Base-by-base conservation (phyloP, 805 yeast species). In the Kodamaea hsintzibuensis region DNA sequence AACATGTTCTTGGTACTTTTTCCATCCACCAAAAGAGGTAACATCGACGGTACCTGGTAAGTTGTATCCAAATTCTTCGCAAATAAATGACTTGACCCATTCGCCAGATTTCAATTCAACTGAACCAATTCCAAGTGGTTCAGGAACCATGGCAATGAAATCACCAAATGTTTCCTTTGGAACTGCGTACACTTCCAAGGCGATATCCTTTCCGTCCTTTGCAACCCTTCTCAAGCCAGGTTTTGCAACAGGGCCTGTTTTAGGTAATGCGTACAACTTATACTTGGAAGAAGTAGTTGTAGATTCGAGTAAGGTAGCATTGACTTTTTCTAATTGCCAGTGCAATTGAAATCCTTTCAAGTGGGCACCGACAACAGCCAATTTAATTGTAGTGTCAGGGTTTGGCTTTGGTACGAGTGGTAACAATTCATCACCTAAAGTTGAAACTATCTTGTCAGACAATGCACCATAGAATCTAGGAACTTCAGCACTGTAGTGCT, bases 341-440 rank as follows among this genome's bases (percentile, higher is more conserved):
- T 93, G 91, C 61, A 93, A 79, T 47, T 91, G 91, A 78, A 91
- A 82, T 0, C 97, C 97, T 53, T 84, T 77, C 60, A 95, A 78
- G 67, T 93, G 99, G 47, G 98, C 98, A 53, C 99, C 99, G 47
- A 93, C 98, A 38, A 95, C 99, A 1, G 98, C 98, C 54, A 93
- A 73, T 57, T 85, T 80, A 55, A 91, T 77, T 8, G 81, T 74
- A 35, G 71, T 58, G 1, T 76, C 68, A 25, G 72, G 61, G 44
- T 71, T 66, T 19, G 77, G 73, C 13, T 40, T 68, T n/a, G 88
- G 89, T 33, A 80, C 69, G 13, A 69, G 57, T 1, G 69, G 57
- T 51, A 76, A 66, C 46, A 84, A 69, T 54, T 77, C 83, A 60
- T 84, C 87, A 25, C 72, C 63, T 53, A 67, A 67, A 3, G 71